phyloP scores from a whole-genome alignment of 305 asterid species.

The Fraxinus floribunda region DNA sequence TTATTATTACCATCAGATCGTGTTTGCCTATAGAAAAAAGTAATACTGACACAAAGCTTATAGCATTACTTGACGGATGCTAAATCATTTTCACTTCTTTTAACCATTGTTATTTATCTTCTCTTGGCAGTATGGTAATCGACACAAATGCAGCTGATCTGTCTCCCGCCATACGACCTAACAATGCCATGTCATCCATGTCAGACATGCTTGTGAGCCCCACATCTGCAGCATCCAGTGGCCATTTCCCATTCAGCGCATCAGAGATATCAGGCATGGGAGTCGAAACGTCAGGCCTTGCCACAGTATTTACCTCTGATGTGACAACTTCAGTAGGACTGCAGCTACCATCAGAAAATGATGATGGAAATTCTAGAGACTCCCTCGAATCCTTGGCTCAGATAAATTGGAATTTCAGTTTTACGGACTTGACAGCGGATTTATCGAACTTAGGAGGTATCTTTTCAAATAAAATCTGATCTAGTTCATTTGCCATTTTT shows the following conservation, averaged over 20 bases:
- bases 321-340: constrained; percentile 74
- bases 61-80: not conserved
- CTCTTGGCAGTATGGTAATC: constrained; percentile 55
- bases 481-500: not conserved
- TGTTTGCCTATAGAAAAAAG: not conserved
- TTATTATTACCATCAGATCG: not conserved
- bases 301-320: constrained; percentile 81
- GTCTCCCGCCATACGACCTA: constrained; percentile 60
- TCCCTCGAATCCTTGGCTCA: constrained; percentile 75
- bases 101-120: not conserved
- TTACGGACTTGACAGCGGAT: constrained; percentile 88
- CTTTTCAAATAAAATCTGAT: not conserved
- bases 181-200: constrained; percentile 67
- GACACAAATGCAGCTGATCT: constrained; percentile 52
- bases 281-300: constrained; percentile 75
- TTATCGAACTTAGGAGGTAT: constrained; percentile 82
- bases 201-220: constrained; percentile 89
- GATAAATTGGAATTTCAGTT: constrained; percentile 90
- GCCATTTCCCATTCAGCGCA: constrained; percentile 80
- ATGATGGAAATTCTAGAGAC: constrained; percentile 81
- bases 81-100: not conserved
- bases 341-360: constrained; percentile 83
- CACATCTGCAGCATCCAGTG: constrained; percentile 86
- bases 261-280: constrained; percentile 88
- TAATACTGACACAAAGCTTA: not conserved